A percentile compares a stretch with the other conserved stretches of the same genome.
phyloP scores from a whole-genome alignment of 2,329 filamentous ascomycete species.

The Trichoderma aggressivum region DNA sequence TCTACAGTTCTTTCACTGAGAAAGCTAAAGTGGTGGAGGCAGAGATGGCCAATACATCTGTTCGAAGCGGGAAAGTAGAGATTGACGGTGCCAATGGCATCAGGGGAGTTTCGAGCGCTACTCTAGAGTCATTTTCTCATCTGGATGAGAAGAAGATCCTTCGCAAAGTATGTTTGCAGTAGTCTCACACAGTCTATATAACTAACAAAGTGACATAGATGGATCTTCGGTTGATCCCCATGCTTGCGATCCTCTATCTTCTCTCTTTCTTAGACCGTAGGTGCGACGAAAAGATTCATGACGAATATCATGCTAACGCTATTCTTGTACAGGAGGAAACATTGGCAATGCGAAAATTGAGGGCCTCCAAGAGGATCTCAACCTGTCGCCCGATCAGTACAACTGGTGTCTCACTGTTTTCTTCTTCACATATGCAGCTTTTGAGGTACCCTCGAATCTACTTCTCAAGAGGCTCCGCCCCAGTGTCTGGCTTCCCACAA shows the following conservation, averaged over 20 bases:
- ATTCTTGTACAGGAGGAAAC: slow-evolving; percentile 47
- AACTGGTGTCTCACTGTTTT: slow-evolving; percentile 69
- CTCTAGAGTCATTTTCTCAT: not conserved
- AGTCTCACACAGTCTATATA: not conserved
- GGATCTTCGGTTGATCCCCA: slow-evolving; percentile 52
- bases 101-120: not conserved
- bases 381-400: slow-evolving; percentile 64
- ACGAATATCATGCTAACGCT: not conserved
- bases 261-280: slow-evolving; percentile 64
- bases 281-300: slow-evolving; percentile 17
- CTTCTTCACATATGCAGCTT: slow-evolving; percentile 73
- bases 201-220: slow-evolving; percentile 35
- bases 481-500: slow-evolving; percentile 69
- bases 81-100: not conserved
- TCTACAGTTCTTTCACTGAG: not conserved
- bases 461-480: slow-evolving; percentile 71
- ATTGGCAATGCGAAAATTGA: slow-evolving; percentile 65
- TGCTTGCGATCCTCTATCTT: slow-evolving; percentile 65
- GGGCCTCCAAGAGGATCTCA: slow-evolving; percentile 48
- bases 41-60: not conserved
- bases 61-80: not conserved
- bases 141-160: slow-evolving; percentile 2
- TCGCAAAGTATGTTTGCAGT: not conserved
- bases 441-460: slow-evolving; percentile 72
- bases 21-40: not conserved